Evolutionary conservation across 768 basidiomycete genomes (phyloP), one percentile per base, ranked within the genome.

Genomic region (Boletus rubroflammeus): DNA sequence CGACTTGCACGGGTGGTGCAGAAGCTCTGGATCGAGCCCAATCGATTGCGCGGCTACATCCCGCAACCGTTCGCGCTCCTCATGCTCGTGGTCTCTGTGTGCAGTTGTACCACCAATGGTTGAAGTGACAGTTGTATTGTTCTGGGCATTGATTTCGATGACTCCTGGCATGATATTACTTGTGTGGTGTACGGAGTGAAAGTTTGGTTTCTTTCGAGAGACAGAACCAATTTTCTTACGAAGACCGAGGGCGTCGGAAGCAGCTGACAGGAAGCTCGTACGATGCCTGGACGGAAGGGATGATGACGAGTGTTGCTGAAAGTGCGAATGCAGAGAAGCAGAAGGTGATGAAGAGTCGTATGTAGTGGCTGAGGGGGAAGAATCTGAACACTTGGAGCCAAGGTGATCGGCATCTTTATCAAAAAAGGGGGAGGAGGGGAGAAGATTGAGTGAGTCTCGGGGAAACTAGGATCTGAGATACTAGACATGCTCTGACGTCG

Each of bases 1-100:
- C 6, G 58, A 57, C 42, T 42, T 60, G 57, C 67, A 70, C 5
- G 71, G 58, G 32, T 72, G 67, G 25, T 78, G 76, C n/a, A 78
- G 63, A 41, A 82, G 73, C 32, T 77, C 78, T 10, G 81, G 79
- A 51, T 75, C 79, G 31, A 90, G 74, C 6, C 90, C 90, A 44
- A 92, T 83, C 13, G 85, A 81, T 62, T 88, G 84, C 0, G 89
- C 90, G 17, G 90, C 90, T 36, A 80, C 83, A 51, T 86, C 85
- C 31, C 88, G 75, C 31, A 92, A 72, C n/a, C 87, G 81, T 57
- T 86, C 81, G 10, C 90, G 81, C 61, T 91, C 89, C 63, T 85
- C 84, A 45, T 80, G 76, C 62, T 91, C 89, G 42, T 75, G 79
- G 58, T 87, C 82, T 44, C 14, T 57, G 49, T 64, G 60, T 3